Evolutionary conservation across 2,329 filamentous ascomycete genomes (phyloP), one percentile per base, ranked within the genome.

Genomic region (Curvularia sp.): DNA sequence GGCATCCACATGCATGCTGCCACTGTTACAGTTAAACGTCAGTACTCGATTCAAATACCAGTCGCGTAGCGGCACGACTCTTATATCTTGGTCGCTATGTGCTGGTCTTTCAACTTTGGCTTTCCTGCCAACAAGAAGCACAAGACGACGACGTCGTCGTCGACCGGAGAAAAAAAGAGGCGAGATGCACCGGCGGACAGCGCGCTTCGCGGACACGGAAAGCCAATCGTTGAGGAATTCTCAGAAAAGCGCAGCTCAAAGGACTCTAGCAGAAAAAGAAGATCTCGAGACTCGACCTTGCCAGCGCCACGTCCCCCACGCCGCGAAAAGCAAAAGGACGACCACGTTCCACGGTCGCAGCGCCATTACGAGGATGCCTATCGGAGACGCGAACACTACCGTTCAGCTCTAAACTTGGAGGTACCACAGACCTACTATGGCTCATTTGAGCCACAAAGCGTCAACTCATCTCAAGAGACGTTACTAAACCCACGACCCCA

Each of bases 401-500:
- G 65, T 25, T 64, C 71, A 27, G 50, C 65, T 5, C 38, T 72
- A 49, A 67, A 72, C 19, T 60, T 74, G 3, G 60, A 74, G 46
- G 68, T 71, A 1, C 69, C 71, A 23, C 56, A 67, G 6, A 67
- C 70, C 49, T 73, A 73, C 68, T 61, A 74, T 47, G 72, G 70
- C 27, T 49, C 69, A 9, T 66, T 69, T 18, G 64, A 67, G 19
- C 61, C 68, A 5, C 66, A 53, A 34, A 74, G 65, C 50, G 56
- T 50, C 8, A 66, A 71, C 25, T 74, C 73, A 1, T 77, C 74
- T 0, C 69, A 75, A 32, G 74, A 77, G 54, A 72, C 69, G 51
- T 60, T 77, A 1, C 57, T 77, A 39, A 76, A 77, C 30, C 74
- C 74, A 7, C 71, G 73, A n/a, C 74, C 74, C 28, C 69, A 75